phyloP scores from a whole-genome alignment of 106 monocot genomes.

The Ottelia alismoides region DNA sequence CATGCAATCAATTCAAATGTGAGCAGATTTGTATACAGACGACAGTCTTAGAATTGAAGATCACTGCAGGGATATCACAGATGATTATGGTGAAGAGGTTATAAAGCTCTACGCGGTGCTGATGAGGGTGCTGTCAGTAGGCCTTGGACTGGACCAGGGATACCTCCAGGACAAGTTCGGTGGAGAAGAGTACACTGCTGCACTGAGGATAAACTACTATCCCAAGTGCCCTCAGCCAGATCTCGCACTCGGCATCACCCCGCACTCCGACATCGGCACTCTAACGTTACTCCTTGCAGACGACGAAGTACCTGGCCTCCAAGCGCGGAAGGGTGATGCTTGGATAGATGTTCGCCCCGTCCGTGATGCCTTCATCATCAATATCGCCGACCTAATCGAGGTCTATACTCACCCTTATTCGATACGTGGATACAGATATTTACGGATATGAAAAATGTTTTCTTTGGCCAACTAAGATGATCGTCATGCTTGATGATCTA shows the following conservation, averaged over 20 bases:
- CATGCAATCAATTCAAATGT: no score
- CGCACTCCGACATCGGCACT: constrained; percentile 43
- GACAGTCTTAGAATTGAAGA: no score
- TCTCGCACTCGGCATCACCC: constrained; percentile 33
- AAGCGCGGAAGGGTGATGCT: constrained; percentile 15
- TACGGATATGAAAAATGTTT: no score
- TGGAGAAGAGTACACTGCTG: constrained; percentile 10
- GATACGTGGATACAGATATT: no score
- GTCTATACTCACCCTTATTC: constrained; percentile 1
- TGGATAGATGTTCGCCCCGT: constrained; percentile 35
- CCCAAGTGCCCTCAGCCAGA: constrained; percentile 55
- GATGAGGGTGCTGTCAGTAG: constrained; percentile 19
- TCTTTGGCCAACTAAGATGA: no score
- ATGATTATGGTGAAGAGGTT: constrained; percentile 24
- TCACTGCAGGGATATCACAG: constrained; percentile 24
- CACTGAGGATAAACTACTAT: constrained; percentile 35
- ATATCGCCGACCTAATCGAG: constrained; percentile 51
- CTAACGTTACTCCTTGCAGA: constrained; percentile 39
- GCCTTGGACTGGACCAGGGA: constrained; percentile 16
- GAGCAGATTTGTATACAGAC: no score
- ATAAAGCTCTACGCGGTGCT: constrained; percentile 17
- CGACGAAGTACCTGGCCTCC: constrained; percentile 26
- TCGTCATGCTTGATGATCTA: no score
- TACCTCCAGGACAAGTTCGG: constrained; percentile 21
- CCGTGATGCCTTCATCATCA: constrained; percentile 33